These are phyloP conservation scores for Trichoderma guizhouense DNA, from an alignment of 2,329 filamentous ascomycete genomes.

Conservation along the genomic window DNA sequence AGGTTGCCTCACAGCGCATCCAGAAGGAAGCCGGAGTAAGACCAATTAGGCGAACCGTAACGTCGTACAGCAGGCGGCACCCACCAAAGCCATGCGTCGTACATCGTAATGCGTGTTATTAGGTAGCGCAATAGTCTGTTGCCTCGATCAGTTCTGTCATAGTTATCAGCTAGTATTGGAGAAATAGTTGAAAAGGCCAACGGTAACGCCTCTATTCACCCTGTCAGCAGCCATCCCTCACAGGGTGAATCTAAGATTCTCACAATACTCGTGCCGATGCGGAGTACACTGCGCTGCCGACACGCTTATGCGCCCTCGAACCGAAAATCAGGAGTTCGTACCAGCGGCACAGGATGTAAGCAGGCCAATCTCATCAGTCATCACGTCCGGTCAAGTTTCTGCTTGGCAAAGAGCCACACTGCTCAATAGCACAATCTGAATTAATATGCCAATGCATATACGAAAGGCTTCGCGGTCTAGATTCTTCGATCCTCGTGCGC, in stretches of 20 bases:
- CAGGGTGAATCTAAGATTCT: not conserved
- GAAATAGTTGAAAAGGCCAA: not conserved
- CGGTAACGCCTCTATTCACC: not conserved
- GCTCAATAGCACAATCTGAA: not conserved
- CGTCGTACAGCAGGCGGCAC: not conserved
- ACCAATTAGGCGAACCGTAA: constrained; percentile 1
- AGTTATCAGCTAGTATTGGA: not conserved
- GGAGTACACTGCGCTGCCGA: not conserved
- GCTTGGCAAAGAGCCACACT: not conserved
- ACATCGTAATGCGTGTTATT: not conserved
- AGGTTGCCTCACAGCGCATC: not conserved
- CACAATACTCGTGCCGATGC: not conserved
- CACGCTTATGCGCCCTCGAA: not conserved
- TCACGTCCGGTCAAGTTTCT: not conserved
- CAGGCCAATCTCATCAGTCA: not conserved
- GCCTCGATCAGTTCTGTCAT: not conserved
- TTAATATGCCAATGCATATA: not conserved
- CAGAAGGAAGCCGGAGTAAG: not conserved
- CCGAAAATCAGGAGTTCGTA: not conserved
- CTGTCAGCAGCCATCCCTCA: not conserved
- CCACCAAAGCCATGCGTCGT: not conserved
- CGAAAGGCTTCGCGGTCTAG: constrained; percentile 1
- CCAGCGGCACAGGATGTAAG: not conserved
- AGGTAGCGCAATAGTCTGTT: not conserved
- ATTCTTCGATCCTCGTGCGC: not conserved